Percentiles rank a stretch among this genome's conserved stretches.
phyloP scores from a whole-genome alignment of 1,284 basidiomycete species.

The Pseudozyma sp. region DNA sequence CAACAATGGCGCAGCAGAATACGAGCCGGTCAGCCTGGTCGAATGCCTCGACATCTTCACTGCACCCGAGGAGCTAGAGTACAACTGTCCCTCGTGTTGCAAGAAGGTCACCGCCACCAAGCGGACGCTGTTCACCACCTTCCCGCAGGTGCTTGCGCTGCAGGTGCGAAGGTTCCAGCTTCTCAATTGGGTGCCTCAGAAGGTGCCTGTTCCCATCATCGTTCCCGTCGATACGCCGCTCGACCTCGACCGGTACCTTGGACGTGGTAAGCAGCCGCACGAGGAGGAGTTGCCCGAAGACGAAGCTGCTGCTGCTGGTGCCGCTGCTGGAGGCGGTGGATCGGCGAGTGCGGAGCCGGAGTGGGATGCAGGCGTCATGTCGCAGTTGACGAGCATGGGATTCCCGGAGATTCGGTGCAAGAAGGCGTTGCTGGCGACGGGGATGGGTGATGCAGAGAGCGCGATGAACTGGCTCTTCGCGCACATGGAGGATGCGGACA shows the following conservation, averaged over 20 bases:
- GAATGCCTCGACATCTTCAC: slow-evolving; percentile 79
- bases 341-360: slow-evolving; percentile 10
- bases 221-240: slow-evolving; percentile 75
- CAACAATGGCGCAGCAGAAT: slow-evolving; percentile 69
- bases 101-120: slow-evolving; percentile 77
- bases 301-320: slow-evolving; percentile 1
- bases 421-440: slow-evolving; percentile 84
- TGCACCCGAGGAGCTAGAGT: slow-evolving; percentile 79
- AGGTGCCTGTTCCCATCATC: slow-evolving; percentile 89
- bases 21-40: slow-evolving; percentile 77
- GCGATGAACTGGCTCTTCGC: slow-evolving; percentile 96
- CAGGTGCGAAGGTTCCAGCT: slow-evolving; percentile 96
- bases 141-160: slow-evolving; percentile 87
- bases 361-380: slow-evolving; percentile 59
- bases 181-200: slow-evolving; percentile 95
- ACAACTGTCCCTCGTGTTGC: slow-evolving; percentile 75
- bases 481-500: slow-evolving; percentile 94
- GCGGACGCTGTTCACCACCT: slow-evolving; percentile 81
- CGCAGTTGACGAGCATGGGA: slow-evolving; percentile 62
- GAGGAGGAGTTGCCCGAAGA: slow-evolving; percentile 81
- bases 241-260: slow-evolving; percentile 78
- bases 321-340: not conserved
- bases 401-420: slow-evolving; percentile 62
- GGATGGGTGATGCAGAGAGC: slow-evolving; percentile 77
- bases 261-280: slow-evolving; percentile 78